Percentiles rank a stretch among this genome's conserved stretches.
Conservation (phyloP, 352 stramenopile species). For the Thalassiosira mediterranea region DNA sequence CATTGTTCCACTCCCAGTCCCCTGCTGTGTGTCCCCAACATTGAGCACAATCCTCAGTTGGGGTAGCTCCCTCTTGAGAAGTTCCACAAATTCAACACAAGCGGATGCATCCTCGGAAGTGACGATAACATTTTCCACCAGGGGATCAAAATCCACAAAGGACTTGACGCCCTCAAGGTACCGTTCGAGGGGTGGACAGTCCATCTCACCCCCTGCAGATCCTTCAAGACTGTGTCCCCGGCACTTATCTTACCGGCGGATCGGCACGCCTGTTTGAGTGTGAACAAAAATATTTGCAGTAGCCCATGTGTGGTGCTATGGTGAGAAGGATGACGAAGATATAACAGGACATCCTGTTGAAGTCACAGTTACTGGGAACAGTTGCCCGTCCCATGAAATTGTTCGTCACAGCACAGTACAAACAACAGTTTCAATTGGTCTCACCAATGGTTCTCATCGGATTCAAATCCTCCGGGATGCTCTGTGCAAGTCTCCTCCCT, state of each 20-base stretch:
- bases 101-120: constrained; percentile 47
- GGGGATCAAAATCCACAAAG: constrained; percentile 52
- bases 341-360: too few relatives aligned
- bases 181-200: constrained; percentile 26
- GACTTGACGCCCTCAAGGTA: constrained; percentile 32
- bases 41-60: constrained; percentile 29
- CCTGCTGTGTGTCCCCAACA: constrained; percentile 49
- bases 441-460: constrained; percentile 47
- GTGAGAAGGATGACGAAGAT: too few relatives aligned
- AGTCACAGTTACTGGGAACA: too few relatives aligned
- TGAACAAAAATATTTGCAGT: too few relatives aligned
- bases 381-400: too few relatives aligned
- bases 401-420: too few relatives aligned
- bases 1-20: constrained; percentile 42
- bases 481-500: constrained; percentile 20
- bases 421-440: too few relatives aligned
- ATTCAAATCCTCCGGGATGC: constrained; percentile 41
- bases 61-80: constrained; percentile 38
- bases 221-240: constrained; percentile 37
- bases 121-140: constrained; percentile 45
- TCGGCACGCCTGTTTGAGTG: too few relatives aligned
- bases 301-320: too few relatives aligned
- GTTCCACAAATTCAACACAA: constrained; percentile 28
- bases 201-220: constrained; percentile 38
- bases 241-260: constrained; percentile 49